Conservation (phyloP, 352 stramenopile species). For the Elongisporangium anandrum region DNA sequence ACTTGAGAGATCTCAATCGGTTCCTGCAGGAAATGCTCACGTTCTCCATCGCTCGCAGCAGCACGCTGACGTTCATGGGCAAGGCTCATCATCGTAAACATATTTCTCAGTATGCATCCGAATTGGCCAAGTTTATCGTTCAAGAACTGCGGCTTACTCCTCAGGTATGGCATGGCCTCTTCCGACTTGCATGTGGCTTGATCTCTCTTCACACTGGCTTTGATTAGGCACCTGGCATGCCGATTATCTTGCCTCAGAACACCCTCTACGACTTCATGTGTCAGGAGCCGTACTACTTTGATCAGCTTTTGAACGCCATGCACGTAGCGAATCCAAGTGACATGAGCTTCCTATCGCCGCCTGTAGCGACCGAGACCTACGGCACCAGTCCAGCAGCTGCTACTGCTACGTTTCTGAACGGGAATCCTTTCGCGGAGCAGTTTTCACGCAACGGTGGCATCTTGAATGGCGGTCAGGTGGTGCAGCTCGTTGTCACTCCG, state of each 20-base stretch:
- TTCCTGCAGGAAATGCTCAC: conserved; percentile 50
- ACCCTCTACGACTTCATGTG: conserved; percentile 60
- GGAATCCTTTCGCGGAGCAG: conserved; percentile 51
- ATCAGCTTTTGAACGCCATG: conserved; percentile 34
- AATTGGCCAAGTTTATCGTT: conserved; percentile 36
- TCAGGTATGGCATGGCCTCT: conserved; percentile 21
- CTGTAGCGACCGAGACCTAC: neutral
- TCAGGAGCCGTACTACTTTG: conserved; percentile 35
- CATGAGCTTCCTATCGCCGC: conserved; percentile 9
- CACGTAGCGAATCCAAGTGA: conserved; percentile 36
- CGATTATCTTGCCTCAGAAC: conserved; percentile 28
- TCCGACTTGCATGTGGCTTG: neutral
- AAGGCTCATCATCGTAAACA: conserved; percentile 53
- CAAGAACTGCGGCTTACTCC: conserved; percentile 43
- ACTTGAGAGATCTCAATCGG: conserved; percentile 34
- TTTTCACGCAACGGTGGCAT: conserved; percentile 45
- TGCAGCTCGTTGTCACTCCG: conserved; percentile 29
- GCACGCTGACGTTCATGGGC: conserved; percentile 47
- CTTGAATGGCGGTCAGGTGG: conserved; percentile 34
- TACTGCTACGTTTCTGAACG: conserved; percentile 9
- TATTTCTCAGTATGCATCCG: conserved; percentile 40
- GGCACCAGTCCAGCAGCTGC: conserved; percentile 10
- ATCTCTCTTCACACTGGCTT: conserved; percentile 1
- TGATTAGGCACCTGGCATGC: conserved; percentile 1
- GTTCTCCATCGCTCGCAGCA: conserved; percentile 49